Percentiles rank a stretch among this genome's conserved stretches.
Evolutionary conservation across 176 grass and related monocot species (phyloP).

Genomic region (Carex kokanica): DNA sequence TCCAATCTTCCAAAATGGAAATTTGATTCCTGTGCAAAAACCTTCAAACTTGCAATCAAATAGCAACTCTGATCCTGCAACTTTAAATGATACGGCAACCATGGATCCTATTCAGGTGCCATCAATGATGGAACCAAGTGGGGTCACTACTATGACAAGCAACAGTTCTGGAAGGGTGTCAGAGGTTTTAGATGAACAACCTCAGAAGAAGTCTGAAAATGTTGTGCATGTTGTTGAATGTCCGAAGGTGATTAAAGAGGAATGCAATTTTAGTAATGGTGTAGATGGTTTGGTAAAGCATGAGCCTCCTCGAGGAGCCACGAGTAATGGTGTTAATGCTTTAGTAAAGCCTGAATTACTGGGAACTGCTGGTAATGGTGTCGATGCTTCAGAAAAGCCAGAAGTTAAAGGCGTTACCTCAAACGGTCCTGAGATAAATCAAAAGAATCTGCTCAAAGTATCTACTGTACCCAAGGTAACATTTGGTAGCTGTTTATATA

Average conservation of each 20-base stretch:
- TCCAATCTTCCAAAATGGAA: conserved; percentile 36
- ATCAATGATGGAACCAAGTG: not conserved
- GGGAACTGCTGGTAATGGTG: not conserved
- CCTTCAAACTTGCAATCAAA: conserved; percentile 11
- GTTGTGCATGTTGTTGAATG: not conserved
- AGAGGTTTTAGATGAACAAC: conserved; percentile 25
- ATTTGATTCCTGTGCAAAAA: conserved; percentile 17
- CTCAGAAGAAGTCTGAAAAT: conserved; percentile 24
- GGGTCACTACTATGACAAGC: not conserved
- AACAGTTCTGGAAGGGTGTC: not conserved
- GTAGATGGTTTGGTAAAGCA: not conserved
- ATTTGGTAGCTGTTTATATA: not conserved
- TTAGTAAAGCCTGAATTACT: not conserved
- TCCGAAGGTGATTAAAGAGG: not conserved
- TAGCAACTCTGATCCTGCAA: conserved; percentile 10
- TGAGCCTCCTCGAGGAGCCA: not conserved
- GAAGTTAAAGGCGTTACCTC: not conserved
- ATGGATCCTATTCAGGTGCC: not conserved
- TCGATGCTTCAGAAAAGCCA: not conserved
- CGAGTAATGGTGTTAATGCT: not conserved
- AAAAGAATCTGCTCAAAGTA: not conserved
- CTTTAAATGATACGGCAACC: conserved; percentile 7
- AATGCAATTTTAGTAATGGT: not conserved
- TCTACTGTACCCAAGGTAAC: conserved; percentile 14
- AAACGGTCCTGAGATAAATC: not conserved